phyloP scores from a whole-genome alignment of 257 asterid genomes.

The Gentiana straminea region DNA sequence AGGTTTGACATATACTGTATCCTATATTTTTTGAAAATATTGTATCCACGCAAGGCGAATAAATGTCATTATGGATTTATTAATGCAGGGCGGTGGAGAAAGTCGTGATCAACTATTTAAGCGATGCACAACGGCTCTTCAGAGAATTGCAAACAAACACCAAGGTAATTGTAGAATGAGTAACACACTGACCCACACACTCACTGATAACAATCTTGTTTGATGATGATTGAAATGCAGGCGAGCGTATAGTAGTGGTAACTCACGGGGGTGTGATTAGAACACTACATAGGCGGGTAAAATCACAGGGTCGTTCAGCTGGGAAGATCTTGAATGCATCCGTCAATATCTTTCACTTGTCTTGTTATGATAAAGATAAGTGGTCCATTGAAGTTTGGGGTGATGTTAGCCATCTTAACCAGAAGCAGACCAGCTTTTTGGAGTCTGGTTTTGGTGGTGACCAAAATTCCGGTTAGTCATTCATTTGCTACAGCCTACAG shows the following conservation, averaged over 20 bases:
- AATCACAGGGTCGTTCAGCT: slow-evolving; percentile 29
- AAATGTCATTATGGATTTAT: not conserved
- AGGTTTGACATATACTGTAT: too few species aligned
- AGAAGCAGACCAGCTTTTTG: slow-evolving; percentile 32
- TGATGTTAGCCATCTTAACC: slow-evolving; percentile 62
- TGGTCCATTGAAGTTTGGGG: slow-evolving; percentile 74
- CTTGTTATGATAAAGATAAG: slow-evolving; percentile 24
- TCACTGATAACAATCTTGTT: not conserved
- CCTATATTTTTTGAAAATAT: too few species aligned
- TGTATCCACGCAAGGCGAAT: too few species aligned
- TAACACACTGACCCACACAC: too few species aligned
- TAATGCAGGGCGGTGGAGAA: slow-evolving; percentile 92
- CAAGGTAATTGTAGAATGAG: slow-evolving; percentile 27
- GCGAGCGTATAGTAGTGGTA: slow-evolving; percentile 77
- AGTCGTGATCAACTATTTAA: slow-evolving; percentile 63
- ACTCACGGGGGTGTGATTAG: slow-evolving; percentile 80
- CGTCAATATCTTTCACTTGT: slow-evolving; percentile 50
- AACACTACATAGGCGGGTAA: slow-evolving; percentile 57
- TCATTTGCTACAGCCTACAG: too few species aligned
- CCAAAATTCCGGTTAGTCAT: slow-evolving; percentile 56
- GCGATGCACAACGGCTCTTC: slow-evolving; percentile 62
- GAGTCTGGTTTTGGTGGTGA: slow-evolving; percentile 86
- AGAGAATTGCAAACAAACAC: slow-evolving; percentile 56
- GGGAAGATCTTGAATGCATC: slow-evolving; percentile 60
- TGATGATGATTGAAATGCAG: slow-evolving; percentile 25